phyloP scores from a whole-genome alignment of 345 rosid species.

The Balakata baccata region DNA sequence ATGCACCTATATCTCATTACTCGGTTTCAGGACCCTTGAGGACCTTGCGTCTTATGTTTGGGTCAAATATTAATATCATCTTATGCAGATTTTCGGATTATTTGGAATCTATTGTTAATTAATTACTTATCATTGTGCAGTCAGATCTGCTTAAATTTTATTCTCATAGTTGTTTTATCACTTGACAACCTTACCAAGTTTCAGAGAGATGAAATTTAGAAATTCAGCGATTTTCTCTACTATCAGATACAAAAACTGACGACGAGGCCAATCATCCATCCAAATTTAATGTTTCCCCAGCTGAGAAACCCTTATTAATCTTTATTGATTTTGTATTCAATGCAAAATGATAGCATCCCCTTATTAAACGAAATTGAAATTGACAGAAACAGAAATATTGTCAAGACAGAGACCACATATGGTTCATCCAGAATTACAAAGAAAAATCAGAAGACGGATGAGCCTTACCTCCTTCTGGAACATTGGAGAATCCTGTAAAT shows the following conservation, averaged over 20 bases:
- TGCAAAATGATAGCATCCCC: neutral
- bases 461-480: conserved; percentile 14
- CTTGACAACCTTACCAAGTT: neutral
- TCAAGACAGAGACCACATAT: neutral
- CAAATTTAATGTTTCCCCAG: neutral
- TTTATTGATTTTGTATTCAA: neutral
- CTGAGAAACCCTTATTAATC: neutral
- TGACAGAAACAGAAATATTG: neutral
- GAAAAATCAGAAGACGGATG: neutral
- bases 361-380: neutral
- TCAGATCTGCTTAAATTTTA: neutral
- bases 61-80: no score
- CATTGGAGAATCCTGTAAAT: conserved; percentile 20
- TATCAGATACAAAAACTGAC: no score
- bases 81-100: neutral
- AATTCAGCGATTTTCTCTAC: neutral
- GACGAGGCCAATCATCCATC: no score
- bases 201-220: neutral
- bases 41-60: no score
- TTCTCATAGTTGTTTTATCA: no score
- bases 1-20: no score
- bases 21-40: no score
- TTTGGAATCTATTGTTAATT: neutral
- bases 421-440: neutral
- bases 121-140: neutral